Conservation (phyloP, 768 basidiomycete species). For the Sporobolomyces roseus region DNA sequence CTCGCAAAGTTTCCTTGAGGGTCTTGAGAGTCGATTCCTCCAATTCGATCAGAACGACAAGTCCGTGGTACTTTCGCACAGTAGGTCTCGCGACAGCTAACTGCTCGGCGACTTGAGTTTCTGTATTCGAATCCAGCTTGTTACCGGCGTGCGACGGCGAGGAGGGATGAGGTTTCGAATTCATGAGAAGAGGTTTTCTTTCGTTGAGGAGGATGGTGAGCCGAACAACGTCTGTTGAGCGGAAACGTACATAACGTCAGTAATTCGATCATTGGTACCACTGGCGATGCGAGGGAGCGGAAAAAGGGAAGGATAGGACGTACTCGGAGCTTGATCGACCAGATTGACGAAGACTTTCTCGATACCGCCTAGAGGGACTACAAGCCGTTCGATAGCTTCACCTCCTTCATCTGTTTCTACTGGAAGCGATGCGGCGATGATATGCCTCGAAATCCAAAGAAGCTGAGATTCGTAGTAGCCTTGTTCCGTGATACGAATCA, state of each 20-base stretch:
- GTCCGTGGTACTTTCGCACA: neutral
- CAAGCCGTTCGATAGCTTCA: neutral
- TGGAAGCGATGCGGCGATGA: neutral
- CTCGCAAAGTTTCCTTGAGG: neutral
- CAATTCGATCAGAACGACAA: neutral
- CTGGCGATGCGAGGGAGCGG: neutral
- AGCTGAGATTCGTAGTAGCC: neutral
- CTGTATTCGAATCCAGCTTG: neutral
- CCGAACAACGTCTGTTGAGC: neutral
- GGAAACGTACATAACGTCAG: too few relatives aligned
- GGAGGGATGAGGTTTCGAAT: neutral
- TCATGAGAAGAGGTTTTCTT: neutral
- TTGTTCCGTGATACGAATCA: neutral
- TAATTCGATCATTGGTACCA: too few relatives aligned
- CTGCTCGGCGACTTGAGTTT: neutral
- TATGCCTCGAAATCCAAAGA: constrained; percentile 7
- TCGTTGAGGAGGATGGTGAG: constrained; percentile 1
- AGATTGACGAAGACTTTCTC: neutral
- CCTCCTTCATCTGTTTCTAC: neutral
- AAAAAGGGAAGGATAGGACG: neutral
- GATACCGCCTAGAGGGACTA: neutral
- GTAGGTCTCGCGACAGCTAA: neutral
- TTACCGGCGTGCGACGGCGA: neutral
- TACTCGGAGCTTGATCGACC: neutral
- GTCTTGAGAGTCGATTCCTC: neutral